phyloP scores from a whole-genome alignment of 352 stramenopile species.

The Hyaloperonospora arabidopsidis region DNA sequence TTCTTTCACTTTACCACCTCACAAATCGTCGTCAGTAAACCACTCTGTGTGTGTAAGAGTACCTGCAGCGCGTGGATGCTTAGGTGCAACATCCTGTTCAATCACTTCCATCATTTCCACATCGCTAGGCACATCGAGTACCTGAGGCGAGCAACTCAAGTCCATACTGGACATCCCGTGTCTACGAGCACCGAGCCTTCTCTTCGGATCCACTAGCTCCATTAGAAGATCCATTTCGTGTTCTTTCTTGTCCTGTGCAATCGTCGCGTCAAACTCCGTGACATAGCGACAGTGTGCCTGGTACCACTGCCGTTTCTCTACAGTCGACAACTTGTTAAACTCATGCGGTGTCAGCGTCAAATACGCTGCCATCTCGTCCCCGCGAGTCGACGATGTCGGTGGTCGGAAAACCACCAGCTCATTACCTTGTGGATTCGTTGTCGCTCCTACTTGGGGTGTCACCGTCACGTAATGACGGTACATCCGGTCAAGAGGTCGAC shows the following conservation, averaged over 20 bases:
- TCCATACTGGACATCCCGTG: constrained; percentile 24
- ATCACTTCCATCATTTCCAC: constrained; percentile 43
- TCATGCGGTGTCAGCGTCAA: constrained; percentile 40
- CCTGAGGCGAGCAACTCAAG: constrained; percentile 31
- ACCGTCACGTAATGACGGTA: no score
- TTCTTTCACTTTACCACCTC: no score
- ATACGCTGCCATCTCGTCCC: constrained; percentile 39
- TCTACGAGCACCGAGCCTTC: no score
- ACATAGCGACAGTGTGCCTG: constrained; percentile 28
- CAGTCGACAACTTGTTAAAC: constrained; percentile 33
- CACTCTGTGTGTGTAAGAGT: no score
- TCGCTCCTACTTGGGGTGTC: no score
- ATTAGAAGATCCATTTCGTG: no score
- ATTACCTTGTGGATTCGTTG: no score
- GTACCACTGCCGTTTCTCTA: constrained; percentile 36
- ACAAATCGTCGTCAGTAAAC: no score
- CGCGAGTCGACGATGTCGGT: constrained; percentile 1
- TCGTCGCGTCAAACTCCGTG: constrained; percentile 4
- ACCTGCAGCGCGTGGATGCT: neutral
- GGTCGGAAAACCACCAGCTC: no score
- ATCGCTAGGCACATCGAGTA: constrained; percentile 33
- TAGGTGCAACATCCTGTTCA: constrained; percentile 16
- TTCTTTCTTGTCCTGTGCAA: no score
- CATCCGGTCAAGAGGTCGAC: no score
- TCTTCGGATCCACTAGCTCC: no score